Base-by-base conservation (phyloP, 2,329 filamentous ascomycete species). In the Phaeophleospora eucalypticola region DNA sequence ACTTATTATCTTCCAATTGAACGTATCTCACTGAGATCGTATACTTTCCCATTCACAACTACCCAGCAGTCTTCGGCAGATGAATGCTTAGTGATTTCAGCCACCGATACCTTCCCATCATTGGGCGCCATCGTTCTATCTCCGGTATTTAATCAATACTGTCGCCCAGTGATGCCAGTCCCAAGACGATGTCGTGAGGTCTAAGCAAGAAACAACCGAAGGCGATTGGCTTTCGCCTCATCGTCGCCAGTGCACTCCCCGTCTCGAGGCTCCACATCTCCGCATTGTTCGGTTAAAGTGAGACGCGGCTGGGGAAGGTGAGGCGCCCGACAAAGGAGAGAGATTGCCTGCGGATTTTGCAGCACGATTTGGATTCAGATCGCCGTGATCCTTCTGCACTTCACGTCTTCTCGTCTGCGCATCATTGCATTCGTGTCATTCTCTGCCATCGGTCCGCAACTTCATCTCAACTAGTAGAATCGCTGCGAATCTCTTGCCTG, bases 41-140 rank as follows among this genome's bases (percentile, higher is more conserved):
- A 86, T 16, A 87, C 81, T 57, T 78, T 76, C 37, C 77, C 77
- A 62, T 86, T 78, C 17, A 87, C 76, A 15, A 85, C 82, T 48
- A 87, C 78, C 84, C 84, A 88, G 58, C 70, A 73, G 44, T 67
- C 61, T 29, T 64, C 61, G 4, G 62, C 49, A 4, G 58, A 56
- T 35, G 63, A 56, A 39, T 67, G 64, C 41, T 65, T 65, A 18
- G 55, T 52, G 19, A 66, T 53, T 41, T 66, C 64, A 4, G 57
- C 54, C 12, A 65, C 61, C 2, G 61, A 44, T 36, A 64, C 38
- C 21, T 49, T 53, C 21, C 42, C 44, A 19, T 38, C 33, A 19
- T 37, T 24, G 15, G 18, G 41, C 6, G 24, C 24, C 24, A 29
- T 29, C 24, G 6, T 29, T 6, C 12, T 29, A 29, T 29, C 24